Base-by-base conservation (phyloP, 2,329 filamentous ascomycete genomes). In the Bipolaris gigantea region DNA sequence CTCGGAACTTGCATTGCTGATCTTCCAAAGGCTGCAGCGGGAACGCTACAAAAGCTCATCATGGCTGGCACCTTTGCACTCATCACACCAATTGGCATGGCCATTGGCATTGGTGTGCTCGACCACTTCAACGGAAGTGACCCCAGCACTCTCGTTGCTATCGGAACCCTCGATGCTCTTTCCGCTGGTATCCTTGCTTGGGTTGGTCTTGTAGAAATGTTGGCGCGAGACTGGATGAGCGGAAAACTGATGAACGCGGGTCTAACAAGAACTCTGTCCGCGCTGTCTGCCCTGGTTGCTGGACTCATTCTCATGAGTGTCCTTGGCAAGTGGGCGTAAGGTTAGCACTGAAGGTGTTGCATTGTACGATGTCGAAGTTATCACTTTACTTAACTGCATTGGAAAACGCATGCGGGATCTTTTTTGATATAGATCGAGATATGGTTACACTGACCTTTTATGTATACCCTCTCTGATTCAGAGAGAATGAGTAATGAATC, bases 161-260 rank as follows among this genome's bases (percentile, higher is more conserved):
- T 92, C 33, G 89, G 88, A 0, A 90, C 88, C 0, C 77, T 92
- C 1, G 86, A 92, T 70, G 87, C 89, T 5, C 67, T 92, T 9
- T 89, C 85, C 0, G 88, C 89, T 0, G 89, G 89, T 25, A 89
- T 93, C 40, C 78, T 92, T 30, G 76, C 89, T n/a, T 92, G 89
- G 88, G 88, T 92, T 2, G 87, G 88, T 2, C 74, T 92, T 1
- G 88, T 92, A 0, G 89, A 92, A 75, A 91, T 92, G 88, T 87
- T 86, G 84, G 87, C 87, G 2, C 78, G 82, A 36, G 89, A 92
- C 67, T 92, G 89, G 89, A 81, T 88, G 63, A 75, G 73, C 30
- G 75, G 74, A 2, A 58, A 59, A 11, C 72, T 89, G 70, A 71
- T 81, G 15, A 73, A 82, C 27, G 80, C 85, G 0, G 71, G 80